Base-by-base conservation (phyloP, 805 yeast species). In the Nakazawaea holstii region DNA sequence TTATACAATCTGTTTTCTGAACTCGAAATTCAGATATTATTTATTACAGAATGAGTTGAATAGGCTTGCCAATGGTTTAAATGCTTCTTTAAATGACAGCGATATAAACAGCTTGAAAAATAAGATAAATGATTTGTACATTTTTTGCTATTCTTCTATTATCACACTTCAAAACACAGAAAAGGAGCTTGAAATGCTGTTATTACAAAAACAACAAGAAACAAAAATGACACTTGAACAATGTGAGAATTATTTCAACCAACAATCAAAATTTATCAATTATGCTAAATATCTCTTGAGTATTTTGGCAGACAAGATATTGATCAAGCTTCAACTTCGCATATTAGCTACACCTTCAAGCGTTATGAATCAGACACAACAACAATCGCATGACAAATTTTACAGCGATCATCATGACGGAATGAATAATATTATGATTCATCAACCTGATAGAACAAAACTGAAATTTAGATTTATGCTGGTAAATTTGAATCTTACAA, bases 221-320 rank as follows among this genome's bases (percentile, higher is more conserved):
- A 36, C 38, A 56, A 55, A 46, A 41, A 13, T 39, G 8, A 7
- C 35, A 70, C 72, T n/a, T 56, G 55, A 37, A 59, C 67, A 39
- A 72, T 65, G 26, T 37, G 24, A 20, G 11, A 8, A 36, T 29
- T 29, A 33, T 30, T 15, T 37, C 27, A 28, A 14, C 24, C 68
- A 60, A 42, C 74, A 62, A 55, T 64, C 62, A 66, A 74, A 75
- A 48, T 64, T 76, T 31, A 66, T 76, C 17, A 72, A 58, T 61
- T 79, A 66, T 72, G 76, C 59, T 56, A 72, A 58, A 63, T 73
- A 62, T 66, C 74, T 64, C 64, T 70, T 59, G 63, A 77, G 55
- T 62, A 67, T 80, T 26, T 73, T 76, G 56, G 79, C 79, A 39
- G 86, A 80, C 57, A 66, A 83, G 46, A 79, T 82, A 1, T 67